These are phyloP conservation scores for Amauroascus verrucosus DNA, from an alignment of 2,329 filamentous ascomycete genomes.

Conservation along the genomic window DNA sequence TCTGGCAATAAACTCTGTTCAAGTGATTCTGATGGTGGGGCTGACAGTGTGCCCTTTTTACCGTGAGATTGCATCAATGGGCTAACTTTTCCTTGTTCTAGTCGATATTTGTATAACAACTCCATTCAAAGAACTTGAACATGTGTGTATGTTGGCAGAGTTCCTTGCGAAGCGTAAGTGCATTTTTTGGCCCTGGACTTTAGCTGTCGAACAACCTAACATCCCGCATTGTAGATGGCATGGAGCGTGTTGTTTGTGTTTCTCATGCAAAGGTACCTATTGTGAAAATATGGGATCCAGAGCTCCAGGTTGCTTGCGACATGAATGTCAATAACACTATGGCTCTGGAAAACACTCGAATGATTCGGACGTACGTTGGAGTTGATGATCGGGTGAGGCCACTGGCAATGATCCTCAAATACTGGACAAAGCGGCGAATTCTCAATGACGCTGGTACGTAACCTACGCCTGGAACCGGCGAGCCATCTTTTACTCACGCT, in stretches of 20 bases:
- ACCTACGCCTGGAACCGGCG: background rate
- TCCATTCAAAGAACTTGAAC: conserved; percentile 73
- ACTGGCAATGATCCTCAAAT: conserved; percentile 91
- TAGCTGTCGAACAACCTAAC: conserved; percentile 6
- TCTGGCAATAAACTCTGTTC: conserved; percentile 92
- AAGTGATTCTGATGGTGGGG: conserved; percentile 87
- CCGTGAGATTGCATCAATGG: background rate
- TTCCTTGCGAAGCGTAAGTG: conserved; percentile 71
- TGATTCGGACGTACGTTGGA: conserved; percentile 95
- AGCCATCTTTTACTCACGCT: conserved; percentile 15
- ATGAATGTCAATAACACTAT: conserved; percentile 98
- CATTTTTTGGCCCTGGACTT: background rate
- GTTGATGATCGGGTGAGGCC: conserved; percentile 83
- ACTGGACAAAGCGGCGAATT: conserved; percentile 89
- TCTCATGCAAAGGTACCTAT: conserved; percentile 94
- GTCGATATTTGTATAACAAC: conserved; percentile 98
- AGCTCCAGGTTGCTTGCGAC: conserved; percentile 78
- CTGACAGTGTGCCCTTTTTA: background rate
- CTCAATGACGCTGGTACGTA: conserved; percentile 87
- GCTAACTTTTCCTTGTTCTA: conserved; percentile 37
- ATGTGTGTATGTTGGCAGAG: conserved; percentile 81
- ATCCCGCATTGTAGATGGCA: conserved; percentile 56
- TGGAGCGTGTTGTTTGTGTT: conserved; percentile 93
- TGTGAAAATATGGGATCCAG: conserved; percentile 97
- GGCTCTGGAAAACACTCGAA: conserved; percentile 88